phyloP scores from a whole-genome alignment of 78 protist species.

The Acrasis kona region DNA sequence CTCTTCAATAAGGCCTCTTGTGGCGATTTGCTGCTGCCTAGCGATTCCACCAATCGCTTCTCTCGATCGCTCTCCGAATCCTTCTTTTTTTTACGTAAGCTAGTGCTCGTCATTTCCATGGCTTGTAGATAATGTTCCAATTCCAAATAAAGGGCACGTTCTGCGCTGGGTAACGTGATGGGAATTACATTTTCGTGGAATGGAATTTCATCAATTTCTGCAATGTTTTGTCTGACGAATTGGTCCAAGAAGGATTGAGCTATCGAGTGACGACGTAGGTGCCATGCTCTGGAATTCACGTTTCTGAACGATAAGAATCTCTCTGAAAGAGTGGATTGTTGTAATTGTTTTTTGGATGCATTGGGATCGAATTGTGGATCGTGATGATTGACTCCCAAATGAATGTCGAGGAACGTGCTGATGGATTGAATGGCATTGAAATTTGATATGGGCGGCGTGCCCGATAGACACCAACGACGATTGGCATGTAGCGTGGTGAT shows the following conservation, averaged over 20 bases:
- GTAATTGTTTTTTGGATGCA: too few relatives aligned
- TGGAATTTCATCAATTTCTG: slow-evolving; percentile 35
- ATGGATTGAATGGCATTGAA: neutral
- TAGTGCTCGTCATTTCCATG: neutral
- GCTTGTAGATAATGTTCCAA: slow-evolving; percentile 5
- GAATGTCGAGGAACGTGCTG: neutral
- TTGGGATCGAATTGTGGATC: too few relatives aligned
- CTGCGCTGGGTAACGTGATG: neutral
- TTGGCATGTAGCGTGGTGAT: neutral
- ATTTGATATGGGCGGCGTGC: slow-evolving; percentile 11
- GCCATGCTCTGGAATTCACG: neutral
- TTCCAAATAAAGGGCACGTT: slow-evolving; percentile 18
- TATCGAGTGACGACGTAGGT: neutral
- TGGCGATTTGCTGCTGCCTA: neutral
- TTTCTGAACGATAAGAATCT: neutral
- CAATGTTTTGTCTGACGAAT: slow-evolving; percentile 29
- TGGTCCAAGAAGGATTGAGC: slow-evolving; percentile 17
- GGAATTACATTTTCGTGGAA: neutral
- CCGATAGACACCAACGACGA: slow-evolving; percentile 14
- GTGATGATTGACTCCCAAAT: too few relatives aligned
- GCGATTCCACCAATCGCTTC: neutral
- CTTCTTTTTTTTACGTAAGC: neutral
- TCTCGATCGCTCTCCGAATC: slow-evolving; percentile 7
- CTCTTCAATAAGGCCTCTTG: slow-evolving; percentile 24
- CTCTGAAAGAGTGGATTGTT: neutral